These are phyloP conservation scores for Paramecium sonneborni DNA, from an alignment of 73 alveolate species.

Conservation along the genomic window DNA sequence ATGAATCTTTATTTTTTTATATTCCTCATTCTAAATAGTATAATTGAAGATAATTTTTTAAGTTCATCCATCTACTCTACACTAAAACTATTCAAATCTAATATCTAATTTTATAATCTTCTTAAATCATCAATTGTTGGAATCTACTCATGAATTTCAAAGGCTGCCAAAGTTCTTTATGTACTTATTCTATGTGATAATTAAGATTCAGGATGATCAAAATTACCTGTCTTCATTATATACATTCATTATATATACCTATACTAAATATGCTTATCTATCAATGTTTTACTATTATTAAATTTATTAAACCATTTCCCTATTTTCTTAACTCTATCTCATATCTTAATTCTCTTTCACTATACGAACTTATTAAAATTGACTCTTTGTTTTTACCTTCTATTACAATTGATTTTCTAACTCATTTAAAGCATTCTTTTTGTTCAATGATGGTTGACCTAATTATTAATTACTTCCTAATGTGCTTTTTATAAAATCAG, in stretches of 20 bases:
- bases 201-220: neutral
- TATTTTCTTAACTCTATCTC: neutral
- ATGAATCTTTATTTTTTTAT: neutral
- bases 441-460: neutral
- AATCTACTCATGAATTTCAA: neutral
- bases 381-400: neutral
- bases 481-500: neutral
- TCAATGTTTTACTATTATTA: neutral
- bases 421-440: neutral
- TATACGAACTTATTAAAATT: neutral
- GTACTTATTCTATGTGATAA: slow-evolving; percentile 33
- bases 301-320: neutral
- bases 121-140: slow-evolving; percentile 10
- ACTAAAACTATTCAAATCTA: neutral
- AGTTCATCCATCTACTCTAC: neutral
- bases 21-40: slow-evolving; percentile 24
- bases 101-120: neutral
- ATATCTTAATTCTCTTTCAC: neutral
- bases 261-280: neutral
- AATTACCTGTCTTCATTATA: slow-evolving; percentile 24
- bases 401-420: neutral
- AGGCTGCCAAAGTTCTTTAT: slow-evolving; percentile 23
- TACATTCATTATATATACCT: neutral
- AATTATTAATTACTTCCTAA: neutral
- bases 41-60: slow-evolving; percentile 12